A percentile compares a stretch with the other conserved stretches of the same genome.
These are phyloP conservation scores for Xylaria grammica DNA, from an alignment of 495 filamentous ascomycete species.

Conservation along the genomic window DNA sequence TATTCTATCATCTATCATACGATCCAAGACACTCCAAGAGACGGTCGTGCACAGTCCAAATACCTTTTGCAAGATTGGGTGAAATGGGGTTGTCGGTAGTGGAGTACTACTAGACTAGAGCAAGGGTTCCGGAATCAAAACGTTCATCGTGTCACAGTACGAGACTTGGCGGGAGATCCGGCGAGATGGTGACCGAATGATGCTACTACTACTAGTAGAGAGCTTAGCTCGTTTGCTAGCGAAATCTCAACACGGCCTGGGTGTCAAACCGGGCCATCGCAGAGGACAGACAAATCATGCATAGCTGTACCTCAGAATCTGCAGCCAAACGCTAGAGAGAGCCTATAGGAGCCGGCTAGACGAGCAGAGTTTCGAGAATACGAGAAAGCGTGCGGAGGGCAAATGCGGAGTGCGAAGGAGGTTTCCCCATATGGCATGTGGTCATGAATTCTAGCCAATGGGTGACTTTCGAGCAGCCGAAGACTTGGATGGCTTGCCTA, in stretches of 20 bases:
- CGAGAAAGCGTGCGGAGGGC: constrained; percentile 23
- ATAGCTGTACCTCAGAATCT: too few species aligned
- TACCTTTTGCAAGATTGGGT: background rate
- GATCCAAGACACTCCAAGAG: too few species aligned
- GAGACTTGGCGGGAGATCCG: constrained; percentile 9
- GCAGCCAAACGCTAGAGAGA: too few species aligned
- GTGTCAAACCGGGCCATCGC: too few species aligned
- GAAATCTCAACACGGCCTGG: background rate
- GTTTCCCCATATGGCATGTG: constrained; percentile 24
- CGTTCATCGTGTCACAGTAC: background rate
- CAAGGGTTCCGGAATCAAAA: constrained; percentile 4
- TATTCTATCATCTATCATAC: too few species aligned
- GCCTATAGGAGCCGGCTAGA: too few species aligned
- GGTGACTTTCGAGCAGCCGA: background rate
- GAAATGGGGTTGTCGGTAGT: background rate
- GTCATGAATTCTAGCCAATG: constrained; percentile 9
- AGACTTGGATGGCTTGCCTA: background rate
- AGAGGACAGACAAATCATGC: too few species aligned
- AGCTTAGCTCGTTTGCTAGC: background rate
- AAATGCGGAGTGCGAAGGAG: constrained; percentile 17
- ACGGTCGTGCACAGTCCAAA: background rate
- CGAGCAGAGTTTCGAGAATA: constrained; percentile 13
- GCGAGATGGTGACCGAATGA: constrained; percentile 1
- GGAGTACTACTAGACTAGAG: background rate
- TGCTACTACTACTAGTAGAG: background rate